Evolutionary conservation across 768 basidiomycete genomes (phyloP), one percentile per base, ranked within the genome.

Genomic region (Macrolepiota albuminosa): DNA sequence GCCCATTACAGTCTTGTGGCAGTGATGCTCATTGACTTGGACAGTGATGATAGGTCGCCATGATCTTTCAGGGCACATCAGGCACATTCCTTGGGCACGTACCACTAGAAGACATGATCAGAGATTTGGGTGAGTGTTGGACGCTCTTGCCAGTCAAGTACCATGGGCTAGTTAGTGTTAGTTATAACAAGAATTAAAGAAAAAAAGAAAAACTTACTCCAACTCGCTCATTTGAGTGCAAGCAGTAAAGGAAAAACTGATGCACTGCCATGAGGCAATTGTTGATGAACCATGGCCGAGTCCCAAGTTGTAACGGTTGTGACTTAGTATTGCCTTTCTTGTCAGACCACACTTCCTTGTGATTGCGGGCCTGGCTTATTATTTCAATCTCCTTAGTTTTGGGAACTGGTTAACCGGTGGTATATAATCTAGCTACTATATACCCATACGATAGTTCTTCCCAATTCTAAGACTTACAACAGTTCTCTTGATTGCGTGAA

Each of bases 11-110:
- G 82, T 75, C 65, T 90, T 88, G 58, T 84, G 78, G 6, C 53
- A 59, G n/a, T 79, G 72, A 31, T 81, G 78, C 6, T 80, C 76
- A 58, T 82, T 83, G 11, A 86, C 72, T 21, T 81, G 78, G 4
- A 90, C 68, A 0, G 80, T 77, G 53, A 91, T 73, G 42, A 89
- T 83, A 1, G 89, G 87, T 26, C 86, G 69, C 88, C 88, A 89
- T 34, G 81, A 77, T 65, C 78, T 86, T 58, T 86, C 87, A 0
- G 82, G 76, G 43, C 85, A 80, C 66, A 88, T 70, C 21, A 81
- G 63, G 59, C 73, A 76, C 43, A 81, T 67, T 2, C 81, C 80
- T 46, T 79, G 73, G 5, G 76, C 67, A 9, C 75, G 72, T 13
- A 81, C 64, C 21, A 80, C 81, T 80, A 26, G 14, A n/a, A 4